A percentile compares a stretch with the other conserved stretches of the same genome.
These are phyloP conservation scores for Globisporangium orthogonon DNA, from an alignment of 352 stramenopile species.

Conservation along the genomic window DNA sequence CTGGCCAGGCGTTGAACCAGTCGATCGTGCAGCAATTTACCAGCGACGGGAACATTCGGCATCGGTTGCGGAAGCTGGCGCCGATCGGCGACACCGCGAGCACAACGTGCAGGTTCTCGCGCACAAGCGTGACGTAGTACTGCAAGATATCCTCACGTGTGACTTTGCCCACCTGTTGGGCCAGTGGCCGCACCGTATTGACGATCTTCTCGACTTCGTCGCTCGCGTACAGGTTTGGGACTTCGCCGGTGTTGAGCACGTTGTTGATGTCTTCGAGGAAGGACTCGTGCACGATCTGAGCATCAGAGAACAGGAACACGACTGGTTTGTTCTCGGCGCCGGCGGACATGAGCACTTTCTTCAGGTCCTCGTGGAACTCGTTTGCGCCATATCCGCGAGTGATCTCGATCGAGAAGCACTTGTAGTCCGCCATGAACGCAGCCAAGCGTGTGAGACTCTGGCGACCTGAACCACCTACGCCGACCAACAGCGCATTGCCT, in stretches of 20 bases:
- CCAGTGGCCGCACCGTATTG: conserved; percentile 70
- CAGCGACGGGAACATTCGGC: conserved; percentile 92
- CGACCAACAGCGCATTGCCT: conserved; percentile 90
- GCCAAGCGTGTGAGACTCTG: conserved; percentile 89
- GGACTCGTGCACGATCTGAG: conserved; percentile 90
- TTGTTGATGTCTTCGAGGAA: conserved; percentile 96
- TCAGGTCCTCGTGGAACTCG: conserved; percentile 91
- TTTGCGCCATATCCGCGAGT: conserved; percentile 86
- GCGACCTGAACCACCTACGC: conserved; percentile 87
- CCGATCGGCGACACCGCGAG: conserved; percentile 91
- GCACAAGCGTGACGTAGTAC: conserved; percentile 88
- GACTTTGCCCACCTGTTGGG: conserved; percentile 70
- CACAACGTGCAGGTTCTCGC: conserved; percentile 93
- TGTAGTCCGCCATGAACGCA: conserved; percentile 90
- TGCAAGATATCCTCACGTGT: conserved; percentile 82
- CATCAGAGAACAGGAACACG: conserved; percentile 92
- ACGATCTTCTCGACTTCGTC: conserved; percentile 91
- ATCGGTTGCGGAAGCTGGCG: conserved; percentile 88
- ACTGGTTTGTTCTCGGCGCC: conserved; percentile 85
- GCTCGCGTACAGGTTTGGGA: conserved; percentile 90
- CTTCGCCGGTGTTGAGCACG: conserved; percentile 90
- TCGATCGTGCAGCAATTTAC: conserved; percentile 95
- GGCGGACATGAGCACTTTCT: conserved; percentile 87
- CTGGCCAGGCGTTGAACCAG: conserved; percentile 95
- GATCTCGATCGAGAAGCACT: conserved; percentile 91